phyloP scores from a whole-genome alignment of 805 yeast species.

The Suhomyces canberraensis region DNA sequence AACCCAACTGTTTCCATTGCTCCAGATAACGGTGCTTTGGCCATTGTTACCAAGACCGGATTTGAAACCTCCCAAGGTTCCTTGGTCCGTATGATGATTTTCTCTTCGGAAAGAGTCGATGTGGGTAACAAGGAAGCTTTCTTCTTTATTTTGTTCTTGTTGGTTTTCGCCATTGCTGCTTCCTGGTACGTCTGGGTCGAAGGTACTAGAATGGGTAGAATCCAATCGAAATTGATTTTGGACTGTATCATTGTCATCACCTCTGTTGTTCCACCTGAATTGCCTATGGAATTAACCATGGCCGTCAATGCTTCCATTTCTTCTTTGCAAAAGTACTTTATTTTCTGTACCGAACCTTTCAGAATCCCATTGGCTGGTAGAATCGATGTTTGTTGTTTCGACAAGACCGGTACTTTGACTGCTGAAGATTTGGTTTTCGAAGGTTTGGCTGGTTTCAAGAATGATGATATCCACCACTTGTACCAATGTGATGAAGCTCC shows the following conservation, averaged over 20 bases:
- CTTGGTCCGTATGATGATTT: constrained; percentile 95
- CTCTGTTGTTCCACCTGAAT: constrained; percentile 97
- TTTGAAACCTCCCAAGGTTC: constrained; percentile 98
- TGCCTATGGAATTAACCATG: constrained; percentile 98
- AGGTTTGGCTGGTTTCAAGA: constrained; percentile 83
- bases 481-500: constrained; percentile 63
- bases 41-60: constrained; percentile 90
- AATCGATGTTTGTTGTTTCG: constrained; percentile 97
- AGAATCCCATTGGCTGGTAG: constrained; percentile 97
- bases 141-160: constrained; percentile 83
- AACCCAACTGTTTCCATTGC: constrained; percentile 52
- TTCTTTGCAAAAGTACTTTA: constrained; percentile 80
- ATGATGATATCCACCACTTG: constrained; percentile 52
- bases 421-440: constrained; percentile 96
- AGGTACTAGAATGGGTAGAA: constrained; percentile 93
- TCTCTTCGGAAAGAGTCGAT: constrained; percentile 92
- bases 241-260: constrained; percentile 96
- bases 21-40: constrained; percentile 91
- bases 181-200: constrained; percentile 98
- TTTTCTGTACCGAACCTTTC: constrained; percentile 97
- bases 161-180: constrained; percentile 90
- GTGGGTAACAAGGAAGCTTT: constrained; percentile 95
- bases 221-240: constrained; percentile 86
- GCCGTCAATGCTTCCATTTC: constrained; percentile 92
- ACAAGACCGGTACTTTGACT: constrained; percentile 96